phyloP scores from a whole-genome alignment of 2,329 filamentous ascomycete species.

The Fusarium sp. region DNA sequence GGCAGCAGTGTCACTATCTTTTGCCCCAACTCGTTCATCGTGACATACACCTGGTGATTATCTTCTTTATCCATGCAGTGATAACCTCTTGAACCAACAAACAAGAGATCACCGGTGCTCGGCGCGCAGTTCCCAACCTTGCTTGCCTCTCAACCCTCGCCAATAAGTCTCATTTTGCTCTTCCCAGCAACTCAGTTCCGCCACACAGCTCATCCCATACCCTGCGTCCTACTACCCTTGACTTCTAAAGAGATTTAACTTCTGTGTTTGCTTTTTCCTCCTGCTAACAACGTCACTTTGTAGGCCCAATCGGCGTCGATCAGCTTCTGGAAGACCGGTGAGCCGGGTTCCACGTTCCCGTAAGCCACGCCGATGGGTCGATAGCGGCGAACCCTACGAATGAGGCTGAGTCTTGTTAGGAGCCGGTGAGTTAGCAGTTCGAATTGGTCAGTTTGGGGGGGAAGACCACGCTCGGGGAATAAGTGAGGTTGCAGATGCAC shows the following conservation, averaged over 20 bases:
- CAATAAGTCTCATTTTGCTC: constrained; percentile 2
- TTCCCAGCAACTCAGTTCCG: constrained; percentile 9
- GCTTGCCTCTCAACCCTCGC: constrained; percentile 15
- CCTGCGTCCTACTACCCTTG: constrained; percentile 6
- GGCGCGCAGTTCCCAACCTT: constrained; percentile 10
- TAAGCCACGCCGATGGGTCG: constrained; percentile 17
- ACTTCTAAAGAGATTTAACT: not conserved
- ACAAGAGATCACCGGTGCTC: not conserved
- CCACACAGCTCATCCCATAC: constrained; percentile 10
- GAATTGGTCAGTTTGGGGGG: not conserved
- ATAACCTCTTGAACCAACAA: not conserved
- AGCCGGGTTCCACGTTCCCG: constrained; percentile 27
- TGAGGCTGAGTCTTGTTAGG: not conserved
- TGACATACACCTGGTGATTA: not conserved
- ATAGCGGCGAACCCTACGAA: constrained; percentile 1
- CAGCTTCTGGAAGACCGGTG: constrained; percentile 35
- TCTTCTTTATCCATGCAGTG: not conserved
- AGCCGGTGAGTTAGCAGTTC: constrained; percentile 18
- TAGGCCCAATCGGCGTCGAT: constrained; percentile 25
- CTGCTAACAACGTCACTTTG: constrained; percentile 5
- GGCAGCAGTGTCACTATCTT: not conserved
- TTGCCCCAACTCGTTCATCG: constrained; percentile 8
- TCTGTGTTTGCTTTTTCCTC: constrained; percentile 4
- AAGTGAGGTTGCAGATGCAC: not conserved
- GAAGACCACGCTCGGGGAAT: not conserved